These are phyloP conservation scores for Lunularia cruciata DNA, from an alignment of 225 moss, liverwort and hornwort species.

Conservation along the genomic window DNA sequence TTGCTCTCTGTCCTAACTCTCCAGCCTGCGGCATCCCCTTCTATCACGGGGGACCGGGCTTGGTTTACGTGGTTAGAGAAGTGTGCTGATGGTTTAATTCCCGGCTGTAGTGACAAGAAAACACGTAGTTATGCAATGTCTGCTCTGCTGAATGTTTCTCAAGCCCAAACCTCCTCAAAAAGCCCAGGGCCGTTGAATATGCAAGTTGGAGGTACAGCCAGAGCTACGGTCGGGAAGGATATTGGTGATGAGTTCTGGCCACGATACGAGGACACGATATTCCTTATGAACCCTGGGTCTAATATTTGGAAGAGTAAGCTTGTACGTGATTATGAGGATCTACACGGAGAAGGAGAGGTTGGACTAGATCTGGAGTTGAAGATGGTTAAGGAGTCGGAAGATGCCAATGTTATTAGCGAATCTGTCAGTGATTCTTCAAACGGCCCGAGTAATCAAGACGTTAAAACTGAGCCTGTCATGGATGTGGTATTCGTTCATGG, in stretches of 20 bases:
- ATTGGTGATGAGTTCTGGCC: constrained; percentile 60
- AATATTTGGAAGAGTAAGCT: constrained; percentile 39
- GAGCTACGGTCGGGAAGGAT: constrained; percentile 39
- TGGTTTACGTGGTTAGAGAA: constrained; percentile 77
- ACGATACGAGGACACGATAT: constrained; percentile 85
- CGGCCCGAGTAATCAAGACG: constrained; percentile 21
- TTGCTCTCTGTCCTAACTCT: constrained; percentile 75
- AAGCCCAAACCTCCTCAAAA: constrained; percentile 50
- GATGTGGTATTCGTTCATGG: constrained; percentile 99
- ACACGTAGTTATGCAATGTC: constrained; percentile 68
- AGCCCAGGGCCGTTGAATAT: constrained; percentile 7
- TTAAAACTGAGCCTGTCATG: constrained; percentile 59
- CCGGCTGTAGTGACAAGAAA: constrained; percentile 57
- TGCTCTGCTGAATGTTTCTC: constrained; percentile 70
- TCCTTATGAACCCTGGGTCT: constrained; percentile 73
- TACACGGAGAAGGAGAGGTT: constrained; percentile 4
- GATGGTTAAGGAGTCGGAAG: background rate
- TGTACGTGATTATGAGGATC: constrained; percentile 21
- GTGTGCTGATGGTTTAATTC: constrained; percentile 66
- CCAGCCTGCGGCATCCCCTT: constrained; percentile 63
- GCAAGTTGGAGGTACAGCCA: constrained; percentile 18
- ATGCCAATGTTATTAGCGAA: constrained; percentile 3
- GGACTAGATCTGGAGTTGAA: constrained; percentile 16
- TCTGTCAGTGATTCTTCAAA: background rate
- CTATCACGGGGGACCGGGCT: constrained; percentile 62